Conservation (phyloP, 192 early-diverging fungal genomes). For the Umbelopsis sp. region DNA sequence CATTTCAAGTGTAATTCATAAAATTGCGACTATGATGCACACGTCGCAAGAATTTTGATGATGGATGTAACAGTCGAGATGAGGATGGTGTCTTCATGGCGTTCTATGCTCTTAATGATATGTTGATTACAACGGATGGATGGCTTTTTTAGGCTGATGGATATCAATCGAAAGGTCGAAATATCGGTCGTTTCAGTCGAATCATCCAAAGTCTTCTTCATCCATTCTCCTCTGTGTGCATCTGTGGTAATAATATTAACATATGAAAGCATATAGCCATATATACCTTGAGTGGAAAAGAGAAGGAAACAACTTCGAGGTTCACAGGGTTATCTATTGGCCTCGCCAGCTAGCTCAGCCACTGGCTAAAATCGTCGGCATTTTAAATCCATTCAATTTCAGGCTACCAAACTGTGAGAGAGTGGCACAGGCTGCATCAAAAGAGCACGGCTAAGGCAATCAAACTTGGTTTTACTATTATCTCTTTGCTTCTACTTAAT, state of each 20-base stretch:
- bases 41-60: not conserved
- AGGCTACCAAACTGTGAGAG: too few relatives aligned
- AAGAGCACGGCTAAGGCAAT: too few relatives aligned
- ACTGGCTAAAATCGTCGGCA: not conserved
- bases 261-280: not conserved
- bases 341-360: constrained; percentile 4
- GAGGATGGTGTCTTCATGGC: too few relatives aligned
- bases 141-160: not conserved
- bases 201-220: not conserved
- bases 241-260: not conserved
- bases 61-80: not conserved
- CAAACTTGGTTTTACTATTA: too few relatives aligned
- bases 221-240: not conserved
- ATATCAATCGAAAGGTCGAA: not conserved
- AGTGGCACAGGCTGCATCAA: too few relatives aligned
- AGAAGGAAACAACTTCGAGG: constrained; percentile 6
- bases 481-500: too few relatives aligned
- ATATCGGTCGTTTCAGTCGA: not conserved
- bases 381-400: not conserved
- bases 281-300: constrained; percentile 22
- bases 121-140: not conserved
- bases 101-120: too few relatives aligned
- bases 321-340: too few relatives aligned
- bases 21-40: not conserved
- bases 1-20: not conserved